phyloP scores from a whole-genome alignment of 768 basidiomycete genomes.

The Phylloporus scabripes region DNA sequence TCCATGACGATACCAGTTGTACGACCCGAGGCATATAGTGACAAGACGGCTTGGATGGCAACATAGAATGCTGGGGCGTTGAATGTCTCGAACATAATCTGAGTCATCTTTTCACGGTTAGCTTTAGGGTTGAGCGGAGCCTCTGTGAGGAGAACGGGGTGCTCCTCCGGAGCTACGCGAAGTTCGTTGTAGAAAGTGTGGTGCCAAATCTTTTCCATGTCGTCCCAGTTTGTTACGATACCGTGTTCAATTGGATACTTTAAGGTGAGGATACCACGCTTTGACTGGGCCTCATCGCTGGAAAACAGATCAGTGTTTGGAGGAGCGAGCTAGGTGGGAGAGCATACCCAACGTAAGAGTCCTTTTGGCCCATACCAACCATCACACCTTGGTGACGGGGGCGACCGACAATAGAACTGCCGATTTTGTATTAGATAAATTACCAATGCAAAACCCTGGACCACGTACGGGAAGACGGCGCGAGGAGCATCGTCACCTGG shows the following conservation, averaged over 20 bases:
- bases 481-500: conserved; percentile 85
- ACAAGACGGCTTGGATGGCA: conserved; percentile 67
- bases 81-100: conserved; percentile 79
- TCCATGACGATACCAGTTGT: conserved; percentile 94
- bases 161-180: conserved; percentile 73
- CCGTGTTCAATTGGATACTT: conserved; percentile 95
- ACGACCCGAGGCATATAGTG: conserved; percentile 88
- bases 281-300: conserved; percentile 89
- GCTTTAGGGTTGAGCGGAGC: conserved; percentile 70
- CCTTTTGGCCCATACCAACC: conserved; percentile 97
- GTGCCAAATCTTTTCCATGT: conserved; percentile 99
- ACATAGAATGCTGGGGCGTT: conserved; percentile 74
- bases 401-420: conserved; percentile 87
- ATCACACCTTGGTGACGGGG: conserved; percentile 93
- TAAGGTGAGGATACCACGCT: conserved; percentile 90
- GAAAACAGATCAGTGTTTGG: conserved; percentile 8
- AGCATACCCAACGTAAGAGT: conserved; percentile 86
- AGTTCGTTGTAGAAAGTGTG: conserved; percentile 91
- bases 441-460: conserved; percentile 4
- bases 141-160: conserved; percentile 67
- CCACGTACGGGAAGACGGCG: conserved; percentile 89
- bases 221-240: conserved; percentile 97
- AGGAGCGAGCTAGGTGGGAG: conserved; percentile 3
- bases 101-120: conserved; percentile 72
- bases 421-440: conserved; percentile 10